Conservation (phyloP, 495 filamentous ascomycete genomes). For the Symbiotaphrina buchneri region DNA sequence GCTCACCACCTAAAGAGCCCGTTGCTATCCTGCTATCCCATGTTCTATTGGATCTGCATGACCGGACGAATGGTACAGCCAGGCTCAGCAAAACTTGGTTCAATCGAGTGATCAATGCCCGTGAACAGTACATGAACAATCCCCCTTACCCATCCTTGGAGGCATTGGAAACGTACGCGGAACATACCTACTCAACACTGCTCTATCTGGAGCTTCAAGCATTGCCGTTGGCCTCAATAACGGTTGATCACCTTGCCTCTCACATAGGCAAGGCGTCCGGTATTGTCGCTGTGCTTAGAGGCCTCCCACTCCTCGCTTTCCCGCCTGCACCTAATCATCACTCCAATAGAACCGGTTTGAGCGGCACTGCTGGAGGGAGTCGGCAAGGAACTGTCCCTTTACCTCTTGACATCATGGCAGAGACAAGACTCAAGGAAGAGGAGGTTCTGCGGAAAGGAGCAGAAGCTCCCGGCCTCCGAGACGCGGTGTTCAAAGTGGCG, state of each 20-base stretch:
- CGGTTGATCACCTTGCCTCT: slow-evolving; percentile 79
- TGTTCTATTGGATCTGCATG: slow-evolving; percentile 36
- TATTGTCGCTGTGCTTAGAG: slow-evolving; percentile 63
- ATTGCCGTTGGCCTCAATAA: slow-evolving; percentile 51
- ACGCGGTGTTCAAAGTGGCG: slow-evolving; percentile 80
- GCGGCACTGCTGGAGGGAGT: slow-evolving; percentile 13
- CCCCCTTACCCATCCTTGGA: slow-evolving; percentile 53
- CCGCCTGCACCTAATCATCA: slow-evolving; percentile 37
- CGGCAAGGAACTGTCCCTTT: slow-evolving; percentile 48
- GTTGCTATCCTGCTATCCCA: slow-evolving; percentile 64
- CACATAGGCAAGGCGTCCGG: slow-evolving; percentile 89
- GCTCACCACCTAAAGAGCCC: slow-evolving; percentile 65
- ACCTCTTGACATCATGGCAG: slow-evolving; percentile 78
- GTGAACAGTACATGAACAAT: slow-evolving; percentile 69
- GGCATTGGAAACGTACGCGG: slow-evolving; percentile 67
- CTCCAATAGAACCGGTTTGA: slow-evolving; percentile 16
- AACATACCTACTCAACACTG: slow-evolving; percentile 85
- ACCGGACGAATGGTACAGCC: slow-evolving; percentile 25
- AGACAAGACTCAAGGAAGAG: slow-evolving; percentile 58
- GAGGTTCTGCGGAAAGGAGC: slow-evolving; percentile 66
- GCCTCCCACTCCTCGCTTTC: slow-evolving; percentile 66
- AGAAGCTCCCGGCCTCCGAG: slow-evolving; percentile 52
- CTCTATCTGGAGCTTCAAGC: slow-evolving; percentile 70
- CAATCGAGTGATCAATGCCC: slow-evolving; percentile 46
- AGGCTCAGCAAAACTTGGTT: slow-evolving; percentile 65